Base-by-base conservation (phyloP, 768 basidiomycete species). In the Phlegmacium glaucopus region DNA sequence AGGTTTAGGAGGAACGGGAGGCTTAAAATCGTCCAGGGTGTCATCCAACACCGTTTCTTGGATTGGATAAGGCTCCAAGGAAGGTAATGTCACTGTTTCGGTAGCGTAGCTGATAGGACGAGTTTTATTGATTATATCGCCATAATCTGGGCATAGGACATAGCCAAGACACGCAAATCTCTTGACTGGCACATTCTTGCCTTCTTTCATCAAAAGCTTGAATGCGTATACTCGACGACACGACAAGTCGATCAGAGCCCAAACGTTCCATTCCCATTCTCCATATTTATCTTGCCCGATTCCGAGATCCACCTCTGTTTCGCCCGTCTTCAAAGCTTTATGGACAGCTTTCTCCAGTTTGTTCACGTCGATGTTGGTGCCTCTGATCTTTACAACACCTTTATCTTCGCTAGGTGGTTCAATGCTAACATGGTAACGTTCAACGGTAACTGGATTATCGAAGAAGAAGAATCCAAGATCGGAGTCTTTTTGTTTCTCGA, bases 201-300 rank as follows among this genome's bases (percentile, higher is more conserved):
- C 62, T 52, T 69, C 61, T 13, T 60, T 56, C 25, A 72, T 29
- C 28, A 70, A 55, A 27, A 72, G 57, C 49, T 72, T 72, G 60
- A 72, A 65, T 2, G 67, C 71, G 36, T 72, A 72, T 6, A 72
- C 67, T 1, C 66, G 55, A 13, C 64, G 61, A 49, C 71, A 72
- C 13, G 68, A 69, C 22, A 68, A 61, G 44, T 72, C 71, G 22
- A 72, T 59, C 32, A 72, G 54, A 5, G 70, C 71, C 59, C 60
- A 72, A 3, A 64, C 64, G 1, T 56, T 55, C 71, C 71, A 71
- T 41, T 67, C 61, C 67, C 68, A 72, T 18, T 54, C 60, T 0
- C 65, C 64, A 28, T 55, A 43, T 12, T 55, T 60, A 44, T 66
- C 59, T 18, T 53, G 46, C 2, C 66, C 69, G 15, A 69, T 61